Evolutionary conservation across 495 filamentous ascomycete species (phyloP).

Genomic region (Talaromyces borbonicus): DNA sequence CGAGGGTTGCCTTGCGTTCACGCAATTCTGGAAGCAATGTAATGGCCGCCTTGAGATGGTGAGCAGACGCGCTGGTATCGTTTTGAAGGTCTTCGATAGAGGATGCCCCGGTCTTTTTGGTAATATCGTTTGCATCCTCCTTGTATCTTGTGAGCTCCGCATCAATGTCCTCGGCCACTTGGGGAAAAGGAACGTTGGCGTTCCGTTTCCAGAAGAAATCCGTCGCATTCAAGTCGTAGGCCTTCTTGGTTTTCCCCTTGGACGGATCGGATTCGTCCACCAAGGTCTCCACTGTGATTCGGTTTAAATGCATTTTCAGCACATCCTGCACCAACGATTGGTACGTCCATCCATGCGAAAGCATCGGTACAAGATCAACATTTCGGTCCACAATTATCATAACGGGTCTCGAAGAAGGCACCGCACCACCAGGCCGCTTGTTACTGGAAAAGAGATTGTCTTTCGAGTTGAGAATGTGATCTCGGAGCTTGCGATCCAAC

Average conservation of each 20-base stretch:
- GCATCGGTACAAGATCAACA: constrained; percentile 94
- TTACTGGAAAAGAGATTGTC: constrained; percentile 77
- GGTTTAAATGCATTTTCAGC: constrained; percentile 85
- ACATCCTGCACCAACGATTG: constrained; percentile 95
- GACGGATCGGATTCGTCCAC: constrained; percentile 64
- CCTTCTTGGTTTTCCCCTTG: constrained; percentile 65
- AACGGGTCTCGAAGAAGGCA: constrained; percentile 66
- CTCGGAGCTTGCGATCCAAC: constrained; percentile 88
- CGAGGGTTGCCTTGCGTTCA: constrained; percentile 81
- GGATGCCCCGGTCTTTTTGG: constrained; percentile 85
- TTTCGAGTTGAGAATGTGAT: constrained; percentile 94
- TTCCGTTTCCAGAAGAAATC: constrained; percentile 99
- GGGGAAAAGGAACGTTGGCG: constrained; percentile 84
- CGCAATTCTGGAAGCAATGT: constrained; percentile 84
- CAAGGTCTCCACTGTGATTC: constrained; percentile 84
- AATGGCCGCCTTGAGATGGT: constrained; percentile 93
- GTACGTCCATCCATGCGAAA: constrained; percentile 98
- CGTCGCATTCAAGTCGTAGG: constrained; percentile 80
- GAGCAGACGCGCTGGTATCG: constrained; percentile 76
- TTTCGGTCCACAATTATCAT: constrained; percentile 89
- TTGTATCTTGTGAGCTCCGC: constrained; percentile 87
- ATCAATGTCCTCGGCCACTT: constrained; percentile 95
- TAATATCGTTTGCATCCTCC: constrained; percentile 90
- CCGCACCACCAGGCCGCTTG: constrained; percentile 42
- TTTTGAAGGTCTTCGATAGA: constrained; percentile 90